Evolutionary conservation across 2,329 filamentous ascomycete genomes (phyloP), one percentile per base, ranked within the genome.

Genomic region (Coniochaeta hoffmannii): DNA sequence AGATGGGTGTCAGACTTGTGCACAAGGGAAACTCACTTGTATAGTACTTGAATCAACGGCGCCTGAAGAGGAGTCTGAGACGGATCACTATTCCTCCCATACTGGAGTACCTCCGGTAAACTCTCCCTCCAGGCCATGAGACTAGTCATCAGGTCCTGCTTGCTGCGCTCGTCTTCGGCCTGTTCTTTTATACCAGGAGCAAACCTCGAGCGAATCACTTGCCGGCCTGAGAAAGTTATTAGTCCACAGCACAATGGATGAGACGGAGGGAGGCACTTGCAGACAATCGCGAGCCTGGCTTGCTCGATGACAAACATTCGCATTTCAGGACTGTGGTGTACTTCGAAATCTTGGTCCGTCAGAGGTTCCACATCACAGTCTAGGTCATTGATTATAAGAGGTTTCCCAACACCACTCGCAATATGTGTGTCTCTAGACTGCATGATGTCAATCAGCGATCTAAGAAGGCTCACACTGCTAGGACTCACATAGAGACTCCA

Each of bases 301-400:
- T 54, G 53, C 24, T 54, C 53, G 15, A 54, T 46, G 15, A 54
- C 53, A 46, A 54, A 54, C 12, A 46, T 22, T 28, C 34, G 30
- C 19, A 46, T 54, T 22, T 54, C 53, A 7, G 26, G 32, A 19
- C 34, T 44, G 34, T 54, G 31, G 15, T 22, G 22, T 14, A n/a
- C 15, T 17, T 54, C 53, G 24, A 54, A 54, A 17, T 54, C 53
- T 4, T 44, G 19, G 14, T n/a, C 14, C 8, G 34, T n/a, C 12
- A 54, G 38, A 14, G 24, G 34, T 31, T 54, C 35, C 12, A 54
- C 53, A 54, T 54, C 53, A 31, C 53, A 54, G 28, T 54, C 53
- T 24, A 26, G 8, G 38, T 41, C 53, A 10, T 46, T 44, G 17
- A 54, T 54, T 36, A 54, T 54, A 7, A 24, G 34, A 19, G 53